Percentiles rank a stretch among this genome's conserved stretches.
Conservation (phyloP, 2,329 filamentous ascomycete genomes). For the Calcarisporium arbuscula region DNA sequence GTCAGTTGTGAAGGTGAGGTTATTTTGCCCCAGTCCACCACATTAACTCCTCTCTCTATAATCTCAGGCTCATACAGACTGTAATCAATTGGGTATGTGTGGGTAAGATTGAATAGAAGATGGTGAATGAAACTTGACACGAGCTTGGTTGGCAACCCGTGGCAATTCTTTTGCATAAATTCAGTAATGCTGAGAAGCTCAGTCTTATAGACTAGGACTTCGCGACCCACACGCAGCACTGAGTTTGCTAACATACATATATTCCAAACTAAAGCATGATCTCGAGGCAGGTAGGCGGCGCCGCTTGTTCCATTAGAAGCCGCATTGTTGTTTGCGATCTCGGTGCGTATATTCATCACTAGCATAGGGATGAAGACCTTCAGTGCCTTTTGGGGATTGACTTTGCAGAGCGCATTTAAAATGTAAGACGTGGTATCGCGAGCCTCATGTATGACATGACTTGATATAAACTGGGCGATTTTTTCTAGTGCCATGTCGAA, state of each 20-base stretch:
- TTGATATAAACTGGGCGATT: slow-evolving; percentile 81
- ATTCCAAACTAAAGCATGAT: slow-evolving; percentile 91
- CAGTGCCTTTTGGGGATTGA: slow-evolving; percentile 86
- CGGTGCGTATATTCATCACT: slow-evolving; percentile 83
- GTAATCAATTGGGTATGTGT: slow-evolving; percentile 88
- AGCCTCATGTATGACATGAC: slow-evolving; percentile 94
- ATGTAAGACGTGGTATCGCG: slow-evolving; percentile 98
- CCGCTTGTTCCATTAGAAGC: slow-evolving; percentile 91
- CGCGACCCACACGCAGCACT: slow-evolving; percentile 87
- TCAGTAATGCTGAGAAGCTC: slow-evolving; percentile 85
- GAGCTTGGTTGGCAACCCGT: slow-evolving; percentile 88
- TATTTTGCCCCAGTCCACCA: slow-evolving; percentile 75
- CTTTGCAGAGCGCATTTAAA: slow-evolving; percentile 90
- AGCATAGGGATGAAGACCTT: slow-evolving; percentile 86
- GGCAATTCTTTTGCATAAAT: slow-evolving; percentile 95
- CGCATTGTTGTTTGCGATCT: slow-evolving; percentile 94
- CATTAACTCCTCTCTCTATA: slow-evolving; percentile 62
- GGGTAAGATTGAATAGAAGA: slow-evolving; percentile 85
- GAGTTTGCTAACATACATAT: slow-evolving; percentile 96
- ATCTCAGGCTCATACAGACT: slow-evolving; percentile 77
- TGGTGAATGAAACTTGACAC: slow-evolving; percentile 98
- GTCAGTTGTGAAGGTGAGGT: slow-evolving; percentile 68
- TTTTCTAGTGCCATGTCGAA: slow-evolving; percentile 91
- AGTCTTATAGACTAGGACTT: slow-evolving; percentile 80
- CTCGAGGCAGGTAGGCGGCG: slow-evolving; percentile 84